phyloP scores from a whole-genome alignment of 371 early-diverging fungal genomes.

The Homolaphlyctis polyrhiza region DNA sequence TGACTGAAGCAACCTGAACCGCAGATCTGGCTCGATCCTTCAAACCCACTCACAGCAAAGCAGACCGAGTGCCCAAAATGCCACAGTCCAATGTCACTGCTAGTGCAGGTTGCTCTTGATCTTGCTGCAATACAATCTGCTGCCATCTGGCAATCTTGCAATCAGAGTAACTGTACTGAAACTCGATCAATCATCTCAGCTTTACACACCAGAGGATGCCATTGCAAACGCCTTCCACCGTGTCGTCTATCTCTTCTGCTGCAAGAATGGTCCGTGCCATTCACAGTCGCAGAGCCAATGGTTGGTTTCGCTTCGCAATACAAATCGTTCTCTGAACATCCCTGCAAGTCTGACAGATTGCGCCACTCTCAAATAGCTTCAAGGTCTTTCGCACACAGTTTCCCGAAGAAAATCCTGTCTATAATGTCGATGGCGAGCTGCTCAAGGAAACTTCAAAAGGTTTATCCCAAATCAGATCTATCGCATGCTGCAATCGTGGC shows the following conservation, averaged over 20 bases:
- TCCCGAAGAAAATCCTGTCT: conserved; percentile 73
- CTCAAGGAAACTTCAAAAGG: not conserved
- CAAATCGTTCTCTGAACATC: not conserved
- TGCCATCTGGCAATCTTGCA: not conserved
- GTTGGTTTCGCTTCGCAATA: not conserved
- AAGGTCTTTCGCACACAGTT: conserved; percentile 81
- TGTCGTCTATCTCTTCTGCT: conserved; percentile 83
- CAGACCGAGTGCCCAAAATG: conserved; percentile 74
- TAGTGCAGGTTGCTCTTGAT: conserved; percentile 66
- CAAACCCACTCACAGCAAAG: conserved; percentile 55
- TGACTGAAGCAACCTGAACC: not conserved
- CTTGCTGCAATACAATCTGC: not conserved
- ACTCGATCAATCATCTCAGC: conserved; percentile 29
- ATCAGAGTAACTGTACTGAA: too few species aligned
- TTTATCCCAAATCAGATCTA: not conserved
- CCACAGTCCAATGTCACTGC: conserved; percentile 67
- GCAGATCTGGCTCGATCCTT: conserved; percentile 83
- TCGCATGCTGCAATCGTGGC: not conserved
- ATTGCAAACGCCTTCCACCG: conserved; percentile 86
- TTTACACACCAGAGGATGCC: conserved; percentile 91
- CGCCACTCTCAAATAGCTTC: too few species aligned
- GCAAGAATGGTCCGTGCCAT: conserved; percentile 80
- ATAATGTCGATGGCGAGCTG: conserved; percentile 28
- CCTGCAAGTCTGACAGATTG: not conserved
- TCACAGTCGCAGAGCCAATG: conserved; percentile 14